Percentiles rank a stretch among this genome's conserved stretches.
Conservation (phyloP, 1,139 yeast species). For the Pichia sp. region DNA sequence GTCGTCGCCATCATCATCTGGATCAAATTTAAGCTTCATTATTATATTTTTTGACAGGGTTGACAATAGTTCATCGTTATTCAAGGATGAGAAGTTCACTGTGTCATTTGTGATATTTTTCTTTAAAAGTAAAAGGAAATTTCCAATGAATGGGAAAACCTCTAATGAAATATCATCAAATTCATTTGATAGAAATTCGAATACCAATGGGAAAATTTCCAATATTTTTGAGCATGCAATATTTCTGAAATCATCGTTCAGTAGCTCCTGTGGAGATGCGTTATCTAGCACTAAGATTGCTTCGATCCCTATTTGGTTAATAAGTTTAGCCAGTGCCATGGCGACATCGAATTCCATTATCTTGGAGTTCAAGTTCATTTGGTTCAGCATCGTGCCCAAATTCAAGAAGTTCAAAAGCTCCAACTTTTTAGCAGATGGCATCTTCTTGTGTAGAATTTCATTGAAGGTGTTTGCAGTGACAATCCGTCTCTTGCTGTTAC, state of each 20-base stretch:
- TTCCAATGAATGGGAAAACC: conserved; percentile 75
- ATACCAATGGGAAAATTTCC: conserved; percentile 68
- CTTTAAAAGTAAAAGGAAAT: conserved; percentile 66
- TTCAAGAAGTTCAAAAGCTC: conserved; percentile 69
- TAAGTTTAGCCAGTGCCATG: conserved; percentile 70
- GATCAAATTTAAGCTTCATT: conserved; percentile 74
- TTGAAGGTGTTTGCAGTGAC: conserved; percentile 69
- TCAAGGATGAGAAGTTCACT: conserved; percentile 31
- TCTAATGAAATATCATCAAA: conserved; percentile 86
- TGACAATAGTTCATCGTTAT: conserved; percentile 48
- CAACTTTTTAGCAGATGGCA: conserved; percentile 83
- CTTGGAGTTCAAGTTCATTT: conserved; percentile 34
- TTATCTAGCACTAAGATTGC: conserved; percentile 61
- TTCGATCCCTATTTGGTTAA: conserved; percentile 74
- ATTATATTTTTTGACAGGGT: conserved; percentile 66
- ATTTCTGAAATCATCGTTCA: conserved; percentile 35
- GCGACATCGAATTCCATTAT: conserved; percentile 57
- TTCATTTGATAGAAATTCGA: conserved; percentile 69
- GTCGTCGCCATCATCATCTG: conserved; percentile 68
- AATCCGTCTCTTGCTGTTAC: conserved; percentile 39
- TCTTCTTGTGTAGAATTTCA: conserved; percentile 84
- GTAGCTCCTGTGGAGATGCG: conserved; percentile 33
- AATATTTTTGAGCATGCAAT: conserved; percentile 47
- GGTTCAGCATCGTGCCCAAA: conserved; percentile 51
- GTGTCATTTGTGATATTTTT: conserved; percentile 41